Conservation (phyloP, 2,329 filamentous ascomycete genomes). For the Epichloe festucae region DNA sequence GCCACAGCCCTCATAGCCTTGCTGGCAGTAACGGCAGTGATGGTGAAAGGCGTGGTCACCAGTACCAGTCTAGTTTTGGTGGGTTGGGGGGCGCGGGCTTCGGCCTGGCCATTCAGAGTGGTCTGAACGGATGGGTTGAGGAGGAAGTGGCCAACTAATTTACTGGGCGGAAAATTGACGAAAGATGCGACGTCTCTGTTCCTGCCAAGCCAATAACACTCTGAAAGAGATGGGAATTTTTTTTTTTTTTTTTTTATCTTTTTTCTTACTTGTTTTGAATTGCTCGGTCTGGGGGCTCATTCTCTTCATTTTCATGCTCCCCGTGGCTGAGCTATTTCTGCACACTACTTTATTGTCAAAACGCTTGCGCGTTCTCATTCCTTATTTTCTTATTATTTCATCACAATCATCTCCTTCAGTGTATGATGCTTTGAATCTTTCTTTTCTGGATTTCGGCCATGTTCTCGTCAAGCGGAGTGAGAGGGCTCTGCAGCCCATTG, state of each 20-base stretch:
- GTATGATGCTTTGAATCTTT: slow-evolving; percentile 17
- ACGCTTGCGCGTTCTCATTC: slow-evolving; percentile 1
- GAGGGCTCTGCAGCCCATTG: background rate
- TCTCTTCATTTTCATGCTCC: slow-evolving; percentile 6
- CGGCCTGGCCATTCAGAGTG: slow-evolving; percentile 49
- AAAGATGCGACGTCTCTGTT: background rate
- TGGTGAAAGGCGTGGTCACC: slow-evolving; percentile 48
- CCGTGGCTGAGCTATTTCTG: background rate
- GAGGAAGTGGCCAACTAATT: slow-evolving; percentile 49
- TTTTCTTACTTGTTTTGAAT: slow-evolving; percentile 12
- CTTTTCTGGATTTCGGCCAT: background rate
- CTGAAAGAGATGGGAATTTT: slow-evolving; percentile 20
- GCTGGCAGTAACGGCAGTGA: slow-evolving; percentile 32
- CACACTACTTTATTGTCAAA: background rate
- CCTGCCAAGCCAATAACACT: background rate
- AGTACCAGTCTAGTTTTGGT: slow-evolving; percentile 51
- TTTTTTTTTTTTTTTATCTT: slow-evolving; percentile 17
- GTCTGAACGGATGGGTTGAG: slow-evolving; percentile 55
- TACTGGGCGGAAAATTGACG: slow-evolving; percentile 1
- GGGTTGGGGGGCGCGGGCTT: slow-evolving; percentile 46
- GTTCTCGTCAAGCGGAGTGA: background rate
- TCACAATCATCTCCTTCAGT: slow-evolving; percentile 13
- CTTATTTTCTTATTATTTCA: slow-evolving; percentile 18
- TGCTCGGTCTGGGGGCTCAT: slow-evolving; percentile 9
- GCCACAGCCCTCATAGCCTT: slow-evolving; percentile 35